Base-by-base conservation (phyloP, 169 alveolate genomes). In the Plasmodium malariae region DNA sequence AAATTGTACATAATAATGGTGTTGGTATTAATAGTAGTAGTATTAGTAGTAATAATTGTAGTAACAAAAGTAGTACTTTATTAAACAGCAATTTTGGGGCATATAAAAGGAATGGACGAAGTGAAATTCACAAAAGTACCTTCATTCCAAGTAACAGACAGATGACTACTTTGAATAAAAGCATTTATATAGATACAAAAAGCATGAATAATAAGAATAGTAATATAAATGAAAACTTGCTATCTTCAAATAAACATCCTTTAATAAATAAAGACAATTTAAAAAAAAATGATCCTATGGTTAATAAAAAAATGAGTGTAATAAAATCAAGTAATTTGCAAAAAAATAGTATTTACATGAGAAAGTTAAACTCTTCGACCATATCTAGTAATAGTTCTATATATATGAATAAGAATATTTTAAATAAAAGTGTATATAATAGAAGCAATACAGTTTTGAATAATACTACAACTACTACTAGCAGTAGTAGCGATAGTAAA, bases 131-230 rank as follows among this genome's bases (percentile, higher is more conserved):
- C 65, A 74, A 62, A 74, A 65, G 74, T 62, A 36, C 30, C 0
- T 60, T 28, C 12, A 21, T 72, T 60, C 28, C 74, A 9, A 36
- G 32, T n/a, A 65, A 40, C 26, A 74, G 37, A 19, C 59, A 48
- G 12, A 36, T 36, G 40, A 11, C 65, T 3, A 26, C 48, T 26
- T 37, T 80, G 28, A 80, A 80, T 80, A 80, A 51, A 19, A 80
- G 83, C 40, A 48, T 80, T 34, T 80, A 63, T 49, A 69, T 63
- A 45, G 83, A 54, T 2, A 34, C 83, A 40, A 86, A 71, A 86
- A 26, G 36, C 7, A 17, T 28, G 19, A 19, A 60, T 32, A 71
- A 70, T 40, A 67, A 49, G 45, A 30, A 37, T 59, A 59, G 43
- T 7, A 49, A 67, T 67, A 49, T 67, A 45, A 59, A 32, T 49